These are phyloP conservation scores for Verticillium zaregamsianum DNA, from an alignment of 2,329 filamentous ascomycete genomes.

Conservation along the genomic window DNA sequence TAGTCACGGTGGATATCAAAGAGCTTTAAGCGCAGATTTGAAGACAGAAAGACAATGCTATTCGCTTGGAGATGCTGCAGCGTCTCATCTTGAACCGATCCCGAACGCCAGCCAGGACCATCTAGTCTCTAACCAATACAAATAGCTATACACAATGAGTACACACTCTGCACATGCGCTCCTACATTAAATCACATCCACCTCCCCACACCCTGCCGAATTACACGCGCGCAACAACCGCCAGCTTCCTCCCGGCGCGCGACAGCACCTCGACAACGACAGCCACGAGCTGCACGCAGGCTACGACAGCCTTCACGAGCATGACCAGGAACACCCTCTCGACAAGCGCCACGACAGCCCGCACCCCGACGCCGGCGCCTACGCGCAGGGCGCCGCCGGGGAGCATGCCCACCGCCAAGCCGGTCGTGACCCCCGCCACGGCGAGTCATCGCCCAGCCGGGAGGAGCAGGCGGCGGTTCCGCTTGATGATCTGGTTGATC, in stretches of 20 bases:
- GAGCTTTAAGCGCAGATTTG: too few relatives aligned
- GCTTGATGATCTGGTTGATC: conserved; percentile 54
- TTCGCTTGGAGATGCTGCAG: background rate
- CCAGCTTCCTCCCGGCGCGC: background rate
- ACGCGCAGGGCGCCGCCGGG: background rate
- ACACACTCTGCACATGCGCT: background rate
- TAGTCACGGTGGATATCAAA: background rate
- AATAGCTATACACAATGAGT: background rate
- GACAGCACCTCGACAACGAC: conserved; percentile 12
- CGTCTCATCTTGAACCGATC: background rate
- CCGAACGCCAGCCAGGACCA: background rate
- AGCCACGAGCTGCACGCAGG: conserved; percentile 12
- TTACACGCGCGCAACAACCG: background rate
- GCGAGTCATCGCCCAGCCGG: background rate
- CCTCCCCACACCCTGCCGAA: background rate
- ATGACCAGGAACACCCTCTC: conserved; percentile 12
- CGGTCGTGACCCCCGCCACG: background rate
- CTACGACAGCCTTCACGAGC: conserved; percentile 12
- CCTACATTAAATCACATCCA: background rate
- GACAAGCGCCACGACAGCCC: conserved; percentile 2
- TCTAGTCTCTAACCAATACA: background rate
- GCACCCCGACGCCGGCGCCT: background rate
- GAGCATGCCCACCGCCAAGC: background rate
- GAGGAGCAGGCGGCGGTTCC: conserved; percentile 51
- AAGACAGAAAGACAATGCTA: background rate